Conservation (phyloP, 805 yeast species). For the Pichia cabralensis region DNA sequence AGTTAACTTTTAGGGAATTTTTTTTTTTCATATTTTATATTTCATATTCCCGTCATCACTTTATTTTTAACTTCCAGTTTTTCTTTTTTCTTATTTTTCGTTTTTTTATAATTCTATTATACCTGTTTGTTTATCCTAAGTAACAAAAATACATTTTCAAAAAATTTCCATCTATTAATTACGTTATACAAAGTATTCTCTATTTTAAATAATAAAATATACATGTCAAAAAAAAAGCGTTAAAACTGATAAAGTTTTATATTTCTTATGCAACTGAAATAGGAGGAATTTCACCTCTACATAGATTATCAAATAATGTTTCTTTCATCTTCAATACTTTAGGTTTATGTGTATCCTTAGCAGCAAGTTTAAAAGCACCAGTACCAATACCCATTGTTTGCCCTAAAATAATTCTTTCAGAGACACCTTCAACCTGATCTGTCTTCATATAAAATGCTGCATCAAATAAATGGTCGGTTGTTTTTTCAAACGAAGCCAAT, state of each 20-base stretch:
- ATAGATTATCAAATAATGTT: conserved; percentile 38
- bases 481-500: conserved; percentile 94
- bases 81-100: too few species aligned
- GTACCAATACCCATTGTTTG: conserved; percentile 98
- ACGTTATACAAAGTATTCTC: too few species aligned
- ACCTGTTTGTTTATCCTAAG: too few species aligned
- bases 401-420: conserved; percentile 94
- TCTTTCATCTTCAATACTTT: conserved; percentile 31
- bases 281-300: conserved; percentile 18
- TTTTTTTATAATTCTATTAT: too few species aligned
- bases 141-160: too few species aligned
- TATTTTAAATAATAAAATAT: too few species aligned
- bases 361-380: conserved; percentile 84
- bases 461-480: conserved; percentile 96
- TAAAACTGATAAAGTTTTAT: too few species aligned
- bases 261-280: conserved; percentile 13
- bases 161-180: too few species aligned
- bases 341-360: conserved; percentile 31
- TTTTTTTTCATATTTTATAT: not conserved
- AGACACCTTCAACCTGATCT: conserved; percentile 93
- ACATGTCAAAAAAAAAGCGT: not conserved
- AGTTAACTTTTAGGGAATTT: not conserved
- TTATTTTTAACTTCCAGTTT: too few species aligned
- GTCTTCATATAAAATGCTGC: conserved; percentile 97
- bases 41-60: too few species aligned